Percentiles rank a stretch among this genome's conserved stretches.
Evolutionary conservation across 345 rosid genomes (phyloP).

Genomic region (Stellera chamaejasme): DNA sequence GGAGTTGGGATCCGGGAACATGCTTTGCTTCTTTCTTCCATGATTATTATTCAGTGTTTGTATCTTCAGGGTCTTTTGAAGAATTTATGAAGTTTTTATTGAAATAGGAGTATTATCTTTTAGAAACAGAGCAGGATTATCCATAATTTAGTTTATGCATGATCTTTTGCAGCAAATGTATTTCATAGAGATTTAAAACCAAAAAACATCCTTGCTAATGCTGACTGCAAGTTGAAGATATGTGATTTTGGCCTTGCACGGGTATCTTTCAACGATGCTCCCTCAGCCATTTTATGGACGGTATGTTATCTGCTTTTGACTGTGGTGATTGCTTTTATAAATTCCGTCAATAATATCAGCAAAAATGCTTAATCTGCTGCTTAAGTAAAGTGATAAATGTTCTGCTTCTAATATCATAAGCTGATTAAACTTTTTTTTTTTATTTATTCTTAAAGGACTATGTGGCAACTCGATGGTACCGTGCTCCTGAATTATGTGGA

Average conservation of each 20-base stretch:
- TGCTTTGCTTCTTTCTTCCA: too few relatives aligned
- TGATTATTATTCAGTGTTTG: too few relatives aligned
- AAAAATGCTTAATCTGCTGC: not conserved
- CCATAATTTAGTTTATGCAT: constrained; percentile 9
- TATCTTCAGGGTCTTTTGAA: not conserved
- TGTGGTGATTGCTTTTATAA: not conserved
- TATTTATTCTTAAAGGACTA: constrained; percentile 54
- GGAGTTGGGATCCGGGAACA: too few relatives aligned
- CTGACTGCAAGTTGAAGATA: constrained; percentile 89
- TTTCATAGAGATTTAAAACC: constrained; percentile 92
- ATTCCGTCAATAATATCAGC: too few relatives aligned
- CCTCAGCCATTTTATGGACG: constrained; percentile 93
- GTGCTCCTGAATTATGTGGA: constrained; percentile 99
- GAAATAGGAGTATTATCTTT: not conserved
- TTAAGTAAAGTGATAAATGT: not conserved
- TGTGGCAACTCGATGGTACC: constrained; percentile 99
- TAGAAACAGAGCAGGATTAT: too few relatives aligned
- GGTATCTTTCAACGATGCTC: constrained; percentile 87
- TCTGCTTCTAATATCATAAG: constrained; percentile 1
- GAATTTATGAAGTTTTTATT: too few relatives aligned
- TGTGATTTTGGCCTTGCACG: constrained; percentile 96
- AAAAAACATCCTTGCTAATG: constrained; percentile 90
- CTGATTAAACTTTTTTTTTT: constrained; percentile 16
- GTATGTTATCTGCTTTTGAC: constrained; percentile 37
- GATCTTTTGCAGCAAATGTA: constrained; percentile 59